Base-by-base conservation (phyloP, 179 eudicot genomes). In the Silene vulgaris region DNA sequence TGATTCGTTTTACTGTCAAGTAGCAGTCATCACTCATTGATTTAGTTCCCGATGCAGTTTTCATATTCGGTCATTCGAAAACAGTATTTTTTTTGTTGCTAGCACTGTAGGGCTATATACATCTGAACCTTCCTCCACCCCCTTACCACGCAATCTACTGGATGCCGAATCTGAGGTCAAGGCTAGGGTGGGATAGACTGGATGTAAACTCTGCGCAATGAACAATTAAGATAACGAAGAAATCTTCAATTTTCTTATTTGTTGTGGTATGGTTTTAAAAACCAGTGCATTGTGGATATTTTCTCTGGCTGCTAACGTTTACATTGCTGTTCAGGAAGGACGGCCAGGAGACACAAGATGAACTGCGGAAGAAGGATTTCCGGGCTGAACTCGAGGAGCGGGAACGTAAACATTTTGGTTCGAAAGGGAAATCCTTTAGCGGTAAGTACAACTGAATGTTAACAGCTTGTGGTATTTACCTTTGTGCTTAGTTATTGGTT, bases 311-410 rank as follows among this genome's bases (percentile, higher is more conserved):
- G 45, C 29, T 72, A 72, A 72, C 29, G 8, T 57, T 64, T 23
- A 8, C 29, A 29, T 12, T 57, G 20, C 3, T 72, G 13, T 69
- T 3, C 81, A 92, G 95, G 78, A 89, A 76, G 86, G 96, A 90
- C 14, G 97, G 99, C 37, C 99, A 92, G 78, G 93, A 91, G 81
- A 90, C 97, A 66, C 88, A 89, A 56, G 97, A 93, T 14, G 99
- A 95, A 80, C 16, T 95, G 70, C 88, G 90, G 79, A 90, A 80
- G 88, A 90, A 93, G 85, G 86, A 95, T 78, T 93, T 95, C 35
- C 89, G 89, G 6, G 93, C 86, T 1, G 97, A 92, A 82, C 87
- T 92, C 78, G 93, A 90, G 79, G 97, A 95, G 26, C 87, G 93
- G 77, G 97, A 92, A 85, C 78, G 91, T 69, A 90, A 86, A 76